Conservation (phyloP, 2,329 filamentous ascomycete species). For the Ophiostoma sp. region DNA sequence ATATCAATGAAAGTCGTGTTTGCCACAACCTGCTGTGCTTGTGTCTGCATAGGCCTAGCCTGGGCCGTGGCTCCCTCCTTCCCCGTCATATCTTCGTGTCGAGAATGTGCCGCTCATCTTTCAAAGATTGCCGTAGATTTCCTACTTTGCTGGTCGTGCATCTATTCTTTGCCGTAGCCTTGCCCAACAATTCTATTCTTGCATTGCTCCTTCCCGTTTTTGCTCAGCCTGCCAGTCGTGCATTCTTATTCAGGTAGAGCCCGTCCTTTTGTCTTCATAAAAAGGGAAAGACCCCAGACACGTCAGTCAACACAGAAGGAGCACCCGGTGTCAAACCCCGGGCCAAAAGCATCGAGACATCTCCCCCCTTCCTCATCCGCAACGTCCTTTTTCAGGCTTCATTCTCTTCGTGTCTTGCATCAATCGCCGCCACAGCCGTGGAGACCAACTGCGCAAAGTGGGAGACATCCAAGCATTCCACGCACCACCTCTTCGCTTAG, state of each 20-base stretch:
- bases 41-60: neutral
- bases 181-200: neutral
- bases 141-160: neutral
- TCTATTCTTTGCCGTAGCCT: conserved; percentile 2
- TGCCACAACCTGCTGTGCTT: neutral
- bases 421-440: neutral
- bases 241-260: neutral
- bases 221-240: neutral
- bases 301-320: conserved; percentile 6
- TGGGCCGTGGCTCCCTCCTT: neutral
- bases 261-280: neutral
- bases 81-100: neutral
- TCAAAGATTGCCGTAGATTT: neutral
- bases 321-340: neutral
- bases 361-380: neutral
- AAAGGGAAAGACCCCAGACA: neutral
- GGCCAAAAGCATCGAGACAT: conserved; percentile 9
- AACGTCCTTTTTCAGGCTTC: conserved; percentile 7
- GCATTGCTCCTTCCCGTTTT: neutral
- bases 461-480: conserved; percentile 19
- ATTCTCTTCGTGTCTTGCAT: conserved; percentile 11
- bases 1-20: neutral
- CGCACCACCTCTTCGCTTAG: conserved; percentile 17
- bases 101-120: neutral
- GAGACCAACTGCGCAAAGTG: conserved; percentile 3